phyloP scores from a whole-genome alignment of 106 monocot species.

The Vanilla planifolia region DNA sequence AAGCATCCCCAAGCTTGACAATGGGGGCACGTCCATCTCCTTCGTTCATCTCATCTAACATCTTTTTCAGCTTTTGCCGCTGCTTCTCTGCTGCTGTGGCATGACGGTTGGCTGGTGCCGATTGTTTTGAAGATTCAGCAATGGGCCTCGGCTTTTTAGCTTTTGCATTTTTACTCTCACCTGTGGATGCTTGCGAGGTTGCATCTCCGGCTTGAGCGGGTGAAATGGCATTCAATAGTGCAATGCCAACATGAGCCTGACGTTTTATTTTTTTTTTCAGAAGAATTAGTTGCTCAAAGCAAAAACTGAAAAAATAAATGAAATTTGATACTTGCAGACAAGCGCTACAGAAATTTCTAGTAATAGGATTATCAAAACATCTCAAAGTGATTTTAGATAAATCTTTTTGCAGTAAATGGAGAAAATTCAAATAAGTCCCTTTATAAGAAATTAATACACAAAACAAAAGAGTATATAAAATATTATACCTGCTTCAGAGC shows the following conservation, averaged over 20 bases:
- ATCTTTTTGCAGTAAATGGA: too few relatives aligned
- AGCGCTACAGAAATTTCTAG: too few relatives aligned
- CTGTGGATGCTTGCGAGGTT: conserved; percentile 33
- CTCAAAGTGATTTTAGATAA: too few relatives aligned
- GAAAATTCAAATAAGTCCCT: too few relatives aligned
- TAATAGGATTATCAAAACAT: too few relatives aligned
- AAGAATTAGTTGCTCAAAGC: too few relatives aligned
- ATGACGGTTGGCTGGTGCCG: conserved; percentile 41
- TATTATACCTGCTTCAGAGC: conserved; percentile 84
- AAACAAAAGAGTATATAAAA: neutral
- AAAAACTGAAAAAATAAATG: neutral
- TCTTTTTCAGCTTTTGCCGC: conserved; percentile 55
- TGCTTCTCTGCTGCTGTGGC: conserved; percentile 76
- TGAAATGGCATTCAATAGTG: conserved; percentile 82
- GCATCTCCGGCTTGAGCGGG: conserved; percentile 42
- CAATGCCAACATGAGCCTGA: conserved; percentile 97
- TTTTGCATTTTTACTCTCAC: conserved; percentile 48
- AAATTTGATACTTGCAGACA: too few relatives aligned
- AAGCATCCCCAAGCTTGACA: conserved; percentile 90
- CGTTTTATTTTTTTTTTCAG: neutral
- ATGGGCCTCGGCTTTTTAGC: conserved; percentile 49
- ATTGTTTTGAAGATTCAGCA: conserved; percentile 37
- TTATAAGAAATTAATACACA: too few relatives aligned
- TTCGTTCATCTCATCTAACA: conserved; percentile 83
- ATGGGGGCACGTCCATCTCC: conserved; percentile 62